Evolutionary conservation across 1,139 yeast species (phyloP), one percentile per base, ranked within the genome.

Genomic region (Magnusiomyces fungicola): DNA sequence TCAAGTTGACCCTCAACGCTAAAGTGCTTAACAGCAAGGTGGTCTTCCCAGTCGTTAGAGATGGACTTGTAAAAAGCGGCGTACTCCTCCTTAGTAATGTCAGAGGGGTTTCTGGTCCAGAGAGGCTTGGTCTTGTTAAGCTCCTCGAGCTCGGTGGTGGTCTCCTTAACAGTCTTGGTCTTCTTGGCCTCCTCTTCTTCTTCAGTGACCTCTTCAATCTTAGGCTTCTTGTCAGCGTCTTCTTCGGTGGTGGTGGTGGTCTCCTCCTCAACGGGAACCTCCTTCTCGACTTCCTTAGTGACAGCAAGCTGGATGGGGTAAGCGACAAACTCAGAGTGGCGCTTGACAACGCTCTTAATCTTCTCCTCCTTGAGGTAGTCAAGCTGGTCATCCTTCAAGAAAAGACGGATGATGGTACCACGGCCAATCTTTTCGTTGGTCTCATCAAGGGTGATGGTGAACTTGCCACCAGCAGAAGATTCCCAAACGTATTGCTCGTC

Each of bases 401-500:
- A 90, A 72, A 94, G 80, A 78, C 97, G 87, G 68, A 94, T 79
- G 65, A 90, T 70, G 62, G 97, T 77, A 87, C 99, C 99, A 78
- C 99, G 92, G 61, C 88, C 80, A 60, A 94, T 78, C 68, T 73
- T 82, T 77, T 86, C 95, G 71, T 85, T 84, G 23, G 19, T 34
- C 69, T 83, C 92, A 68, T 94, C 99, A 66, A 85, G 78, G 57
- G 97, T 82, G 66, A 94, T 87, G 64, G 97, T 88, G 79, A 92
- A 94, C 75, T 94, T 92, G 70, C 99, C 98, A 73, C 98, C 99
- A 60, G 98, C 98, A 65, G 94, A 89, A 50, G 98, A 92, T 78
- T 94, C 98, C 99, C 99, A 94, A 66, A 92, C 77, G 82, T 94
- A 94, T 77, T 94, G 99, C 72, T 92, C 98, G 71, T 94, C 99